Base-by-base conservation (phyloP, 345 rosid genomes). In the Hypericum perforatum region DNA sequence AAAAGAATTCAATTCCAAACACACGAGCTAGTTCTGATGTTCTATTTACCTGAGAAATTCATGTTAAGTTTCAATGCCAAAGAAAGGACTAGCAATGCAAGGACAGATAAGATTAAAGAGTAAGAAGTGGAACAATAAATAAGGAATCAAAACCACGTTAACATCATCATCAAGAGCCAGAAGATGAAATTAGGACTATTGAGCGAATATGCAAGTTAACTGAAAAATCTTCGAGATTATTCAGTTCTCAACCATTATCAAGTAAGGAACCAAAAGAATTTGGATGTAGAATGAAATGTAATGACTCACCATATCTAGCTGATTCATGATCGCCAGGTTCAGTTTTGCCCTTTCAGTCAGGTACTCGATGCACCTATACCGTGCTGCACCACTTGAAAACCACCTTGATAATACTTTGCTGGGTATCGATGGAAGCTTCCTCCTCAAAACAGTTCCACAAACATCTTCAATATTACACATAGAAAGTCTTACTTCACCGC, bases 1-100 rank as follows among this genome's bases (percentile, higher is more conserved):
- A 91, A 74, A 91, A 91, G 74, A 91, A 91, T 49, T 91, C 98
- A 10, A 91, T 91, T 57, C 98, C 98, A 62, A 87, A 91, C 57
- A 91, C 79, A 45, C 96, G 96, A 70, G 98, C 95, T 72, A 91
- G 96, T 74, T 91, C 95, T 36, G 98, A 88, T 13, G 98, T 91
- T 62, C 95, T 87, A 69, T 87, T 91, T 66, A 91, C 78, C 98
- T 91, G 87, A 61, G 75, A 76, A 76, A 65, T 41, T 44, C 8
- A 56, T 39, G 42, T 16, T 41, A 45, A 12, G 38, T 52, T 50
- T 52, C 49, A 14, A 29, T 9, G 12, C 50, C 50, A 29, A 55
- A 53, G 13, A 40, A 58, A 39, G 29, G 16, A 29, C 32, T 22
- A 22, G 32, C 2, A 22, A 22, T 1, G 32, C 2, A 22, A 22